Percentiles rank a stretch among this genome's conserved stretches.
Conservation (phyloP, 139 green algal species). For the Mesostigma viride region DNA sequence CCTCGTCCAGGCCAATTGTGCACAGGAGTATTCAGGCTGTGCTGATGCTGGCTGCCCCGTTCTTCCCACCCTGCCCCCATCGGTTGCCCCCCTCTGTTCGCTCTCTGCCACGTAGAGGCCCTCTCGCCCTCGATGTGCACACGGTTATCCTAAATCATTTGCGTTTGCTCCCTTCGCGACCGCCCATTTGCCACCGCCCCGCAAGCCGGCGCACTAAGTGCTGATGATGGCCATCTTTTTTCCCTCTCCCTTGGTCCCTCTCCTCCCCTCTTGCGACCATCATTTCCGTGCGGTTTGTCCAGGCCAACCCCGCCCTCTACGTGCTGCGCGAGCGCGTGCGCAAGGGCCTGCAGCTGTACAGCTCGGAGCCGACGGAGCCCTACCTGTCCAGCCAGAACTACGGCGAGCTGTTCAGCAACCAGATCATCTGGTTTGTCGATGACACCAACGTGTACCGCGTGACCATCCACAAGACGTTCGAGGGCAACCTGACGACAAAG, state of each 20-base stretch:
- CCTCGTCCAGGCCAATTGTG: neutral
- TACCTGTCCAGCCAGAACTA: constrained; percentile 97
- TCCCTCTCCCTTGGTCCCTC: no score
- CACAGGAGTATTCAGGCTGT: neutral
- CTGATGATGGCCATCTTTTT: no score
- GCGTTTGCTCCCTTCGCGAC: no score
- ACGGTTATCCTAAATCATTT: no score
- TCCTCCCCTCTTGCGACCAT: no score
- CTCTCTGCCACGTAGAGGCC: no score
- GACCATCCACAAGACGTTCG: constrained; percentile 99
- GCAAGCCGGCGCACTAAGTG: no score
- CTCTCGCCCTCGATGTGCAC: no score
- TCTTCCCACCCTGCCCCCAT: no score
- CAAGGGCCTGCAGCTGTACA: constrained; percentile 97
- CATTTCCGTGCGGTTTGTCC: no score
- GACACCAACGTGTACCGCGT: constrained; percentile 99
- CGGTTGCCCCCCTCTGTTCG: no score
- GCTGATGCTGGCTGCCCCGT: neutral
- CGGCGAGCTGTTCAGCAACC: constrained; percentile 94
- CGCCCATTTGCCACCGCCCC: no score
- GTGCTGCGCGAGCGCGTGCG: constrained; percentile 95
- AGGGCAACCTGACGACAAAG: constrained; percentile 97
- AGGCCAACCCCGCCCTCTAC: constrained; percentile 96
- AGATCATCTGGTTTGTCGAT: constrained; percentile 99
- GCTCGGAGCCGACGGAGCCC: constrained; percentile 95